Percentiles rank a stretch among this genome's conserved stretches.
phyloP scores from a whole-genome alignment of 73 alveolate species.

The Paraurostyla sp. region DNA sequence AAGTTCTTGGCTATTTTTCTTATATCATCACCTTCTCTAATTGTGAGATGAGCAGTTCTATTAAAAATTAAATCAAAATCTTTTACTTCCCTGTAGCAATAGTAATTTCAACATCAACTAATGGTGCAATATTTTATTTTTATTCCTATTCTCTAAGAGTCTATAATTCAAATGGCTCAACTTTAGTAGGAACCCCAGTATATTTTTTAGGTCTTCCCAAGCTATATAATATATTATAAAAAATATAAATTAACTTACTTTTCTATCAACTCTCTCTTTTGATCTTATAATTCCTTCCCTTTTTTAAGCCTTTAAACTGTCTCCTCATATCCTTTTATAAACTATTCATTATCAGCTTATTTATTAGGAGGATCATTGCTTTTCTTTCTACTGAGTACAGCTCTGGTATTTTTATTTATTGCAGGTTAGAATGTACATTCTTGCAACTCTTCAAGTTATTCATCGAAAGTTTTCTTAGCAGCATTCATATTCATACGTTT shows the following conservation, averaged over 20 bases:
- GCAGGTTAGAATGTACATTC: conserved; percentile 46
- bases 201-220: conserved; percentile 38
- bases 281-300: conserved; percentile 26
- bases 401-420: neutral
- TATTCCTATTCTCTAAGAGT: conserved; percentile 6
- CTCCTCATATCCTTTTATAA: conserved; percentile 44
- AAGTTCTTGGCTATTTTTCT: conserved; percentile 27
- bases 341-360: neutral
- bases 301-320: conserved; percentile 31
- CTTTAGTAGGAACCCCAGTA: conserved; percentile 36
- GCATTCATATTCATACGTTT: conserved; percentile 11
- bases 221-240: conserved; percentile 11
- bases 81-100: conserved; percentile 56
- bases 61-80: neutral
- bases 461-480: neutral
- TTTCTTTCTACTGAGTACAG: neutral
- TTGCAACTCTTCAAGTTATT: conserved; percentile 10
- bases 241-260: neutral
- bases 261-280: conserved; percentile 5
- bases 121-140: neutral
- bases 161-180: conserved; percentile 29
- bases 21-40: conserved; percentile 35
- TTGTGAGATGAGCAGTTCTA: conserved; percentile 31
- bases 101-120: conserved; percentile 53
- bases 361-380: conserved; percentile 23